These are phyloP conservation scores for Ogataea nitratoaversa DNA, from an alignment of 805 yeast species.

Conservation along the genomic window DNA sequence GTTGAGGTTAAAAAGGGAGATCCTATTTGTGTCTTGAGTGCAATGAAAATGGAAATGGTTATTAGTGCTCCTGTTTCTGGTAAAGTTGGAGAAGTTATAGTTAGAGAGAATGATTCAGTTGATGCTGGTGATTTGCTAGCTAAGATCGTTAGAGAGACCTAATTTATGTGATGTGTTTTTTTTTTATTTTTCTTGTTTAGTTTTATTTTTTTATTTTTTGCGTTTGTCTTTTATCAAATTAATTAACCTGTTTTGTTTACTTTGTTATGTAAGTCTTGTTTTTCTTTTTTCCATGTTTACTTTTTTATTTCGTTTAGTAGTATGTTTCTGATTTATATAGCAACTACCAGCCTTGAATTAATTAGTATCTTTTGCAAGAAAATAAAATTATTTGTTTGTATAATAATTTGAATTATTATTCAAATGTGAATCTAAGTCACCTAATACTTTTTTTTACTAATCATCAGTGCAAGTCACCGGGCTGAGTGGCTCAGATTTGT, in stretches of 20 bases:
- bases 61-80: slow-evolving; percentile 90
- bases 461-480: too few relatives aligned
- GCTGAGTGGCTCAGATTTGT: too few relatives aligned
- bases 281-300: background rate
- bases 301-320: too few relatives aligned
- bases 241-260: too few relatives aligned
- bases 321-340: too few relatives aligned
- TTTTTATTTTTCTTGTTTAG: background rate
- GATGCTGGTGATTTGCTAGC: slow-evolving; percentile 90
- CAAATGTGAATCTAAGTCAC: too few relatives aligned
- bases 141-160: slow-evolving; percentile 40
- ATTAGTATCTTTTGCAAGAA: too few relatives aligned
- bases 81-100: slow-evolving; percentile 67
- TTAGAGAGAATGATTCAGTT: slow-evolving; percentile 90
- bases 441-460: too few relatives aligned
- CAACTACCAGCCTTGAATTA: too few relatives aligned
- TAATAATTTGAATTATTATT: too few relatives aligned
- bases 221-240: background rate
- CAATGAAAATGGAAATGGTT: slow-evolving; percentile 99
- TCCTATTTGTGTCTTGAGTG: slow-evolving; percentile 87
- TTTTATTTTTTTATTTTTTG: background rate
- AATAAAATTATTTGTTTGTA: too few relatives aligned
- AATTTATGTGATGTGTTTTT: background rate
- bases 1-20: slow-evolving; percentile 93
- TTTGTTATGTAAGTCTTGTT: too few relatives aligned